Base-by-base conservation (phyloP, 129 eudicot species). In the Artemisia tridentata region DNA sequence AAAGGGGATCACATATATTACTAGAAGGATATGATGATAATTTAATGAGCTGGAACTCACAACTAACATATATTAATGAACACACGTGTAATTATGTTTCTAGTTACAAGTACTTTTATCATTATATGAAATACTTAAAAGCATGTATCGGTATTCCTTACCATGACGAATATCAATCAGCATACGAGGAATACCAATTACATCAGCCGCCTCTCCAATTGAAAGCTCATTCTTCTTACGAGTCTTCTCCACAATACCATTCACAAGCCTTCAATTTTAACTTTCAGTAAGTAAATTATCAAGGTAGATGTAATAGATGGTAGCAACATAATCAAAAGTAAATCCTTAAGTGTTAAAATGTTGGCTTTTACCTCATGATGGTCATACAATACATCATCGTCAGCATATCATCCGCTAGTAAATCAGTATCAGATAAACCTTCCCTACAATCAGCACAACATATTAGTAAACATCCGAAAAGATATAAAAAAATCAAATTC, bases 141-240 rank as follows among this genome's bases (percentile, higher is more conserved):
- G 73, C 29, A 47, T 50, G 61, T 31, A 2, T 59, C 59, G 73
- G 11, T 14, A 54, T 11, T 55, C 58, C 74, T 77, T 71, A 92
- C 98, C 98, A 69, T 92, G 96, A 53, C 98, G 98, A 72, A 92
- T 83, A 82, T 92, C 98, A 80, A 92, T 87, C 78, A 92, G 85
- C 95, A 89, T 87, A 16, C 98, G 92, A 31, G 98, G 98, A 77
- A 92, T 78, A 67, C 85, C 88, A 74, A 87, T 69, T 57, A 41
- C 85, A 63, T 79, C 84, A 16, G 98, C 98, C 31, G 95, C 98
- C 77, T 87, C 90, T 47, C 84, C 98, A 52, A 92, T 92, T 65
- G 98, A 92, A 43, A 78, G 45, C 77, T 85, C 88, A 13, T 65
- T 76, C 86, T 82, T 85, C 74, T 85, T 84, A 15, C 98, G 92